Conservation (phyloP, 1,139 yeast genomes). For the Nadsonia starkeyi-henricii region DNA sequence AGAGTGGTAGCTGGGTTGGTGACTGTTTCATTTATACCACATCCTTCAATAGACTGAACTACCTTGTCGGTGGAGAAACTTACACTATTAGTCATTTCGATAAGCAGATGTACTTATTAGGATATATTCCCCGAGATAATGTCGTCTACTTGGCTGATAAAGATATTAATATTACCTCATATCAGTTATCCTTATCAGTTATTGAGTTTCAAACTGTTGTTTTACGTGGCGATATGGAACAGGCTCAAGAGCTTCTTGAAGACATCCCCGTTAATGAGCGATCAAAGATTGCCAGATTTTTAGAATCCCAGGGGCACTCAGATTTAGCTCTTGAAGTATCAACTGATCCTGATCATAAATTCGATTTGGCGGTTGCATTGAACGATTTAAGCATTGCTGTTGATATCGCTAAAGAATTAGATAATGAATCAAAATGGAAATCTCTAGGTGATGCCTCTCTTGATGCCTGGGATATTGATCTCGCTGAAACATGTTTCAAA, state of each 20-base stretch:
- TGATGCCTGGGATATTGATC: constrained; percentile 58
- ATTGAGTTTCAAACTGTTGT: constrained; percentile 92
- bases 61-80: constrained; percentile 86
- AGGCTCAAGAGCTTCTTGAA: constrained; percentile 46
- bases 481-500: constrained; percentile 72
- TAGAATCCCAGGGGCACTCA: constrained; percentile 81
- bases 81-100: constrained; percentile 91
- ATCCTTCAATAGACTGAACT: constrained; percentile 73
- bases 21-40: constrained; percentile 91
- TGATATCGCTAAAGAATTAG: constrained; percentile 41
- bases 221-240: constrained; percentile 80
- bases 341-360: constrained; percentile 73
- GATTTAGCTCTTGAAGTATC: constrained; percentile 74
- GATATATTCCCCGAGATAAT: constrained; percentile 82
- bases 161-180: constrained; percentile 70
- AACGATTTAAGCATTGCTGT: constrained; percentile 60
- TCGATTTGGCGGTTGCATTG: constrained; percentile 64
- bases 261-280: constrained; percentile 55
- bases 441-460: constrained; percentile 81
- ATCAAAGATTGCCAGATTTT: constrained; percentile 75
- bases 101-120: constrained; percentile 72
- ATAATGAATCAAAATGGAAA: constrained; percentile 69
- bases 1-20: constrained; percentile 92
- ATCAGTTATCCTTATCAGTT: constrained; percentile 70
- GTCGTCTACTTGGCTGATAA: constrained; percentile 84